Conservation (phyloP, 139 green algal genomes). For the Tetradesmus lagerheimii region DNA sequence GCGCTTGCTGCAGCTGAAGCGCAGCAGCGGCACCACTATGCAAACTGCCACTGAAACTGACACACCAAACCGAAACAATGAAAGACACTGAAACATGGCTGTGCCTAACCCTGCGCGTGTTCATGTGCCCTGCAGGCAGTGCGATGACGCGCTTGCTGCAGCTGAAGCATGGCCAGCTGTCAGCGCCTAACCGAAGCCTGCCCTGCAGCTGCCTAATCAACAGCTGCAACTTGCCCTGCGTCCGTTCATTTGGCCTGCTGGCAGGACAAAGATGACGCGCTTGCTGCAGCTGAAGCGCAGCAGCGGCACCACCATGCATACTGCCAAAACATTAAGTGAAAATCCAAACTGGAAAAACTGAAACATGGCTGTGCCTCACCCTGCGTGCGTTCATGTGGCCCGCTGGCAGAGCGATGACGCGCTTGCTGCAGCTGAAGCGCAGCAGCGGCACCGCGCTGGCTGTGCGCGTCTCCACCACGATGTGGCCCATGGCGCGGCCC, state of each 20-base stretch:
- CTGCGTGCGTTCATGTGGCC: slow-evolving; percentile 58
- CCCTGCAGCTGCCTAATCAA: too few species aligned
- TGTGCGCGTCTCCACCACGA: slow-evolving; percentile 48
- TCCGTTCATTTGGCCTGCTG: slow-evolving; percentile 61
- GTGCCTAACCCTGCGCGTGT: slow-evolving; percentile 43
- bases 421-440: slow-evolving; percentile 61
- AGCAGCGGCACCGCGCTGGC: slow-evolving; percentile 52
- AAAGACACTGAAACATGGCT: too few species aligned
- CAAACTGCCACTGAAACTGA: too few species aligned
- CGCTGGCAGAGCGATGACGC: slow-evolving; percentile 64
- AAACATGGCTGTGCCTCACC: not conserved
- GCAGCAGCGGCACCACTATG: slow-evolving; percentile 44
- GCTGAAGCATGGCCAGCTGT: slow-evolving; percentile 57
- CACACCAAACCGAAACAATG: too few species aligned
- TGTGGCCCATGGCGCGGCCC: slow-evolving; percentile 29
- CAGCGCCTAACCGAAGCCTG: too few species aligned
- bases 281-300: slow-evolving; percentile 65
- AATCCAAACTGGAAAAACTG: too few species aligned
- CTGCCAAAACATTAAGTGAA: not conserved
- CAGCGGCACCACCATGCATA: not conserved
- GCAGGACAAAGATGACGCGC: slow-evolving; percentile 59
- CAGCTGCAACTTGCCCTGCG: slow-evolving; percentile 34
- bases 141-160: slow-evolving; percentile 64
- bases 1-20: slow-evolving; percentile 61
- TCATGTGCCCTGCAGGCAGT: slow-evolving; percentile 63